Evolutionary conservation across 164 flowering plant species (phyloP), one percentile per base, ranked within the genome.

Genomic region (Kalanchoe fedtschenkoi): DNA sequence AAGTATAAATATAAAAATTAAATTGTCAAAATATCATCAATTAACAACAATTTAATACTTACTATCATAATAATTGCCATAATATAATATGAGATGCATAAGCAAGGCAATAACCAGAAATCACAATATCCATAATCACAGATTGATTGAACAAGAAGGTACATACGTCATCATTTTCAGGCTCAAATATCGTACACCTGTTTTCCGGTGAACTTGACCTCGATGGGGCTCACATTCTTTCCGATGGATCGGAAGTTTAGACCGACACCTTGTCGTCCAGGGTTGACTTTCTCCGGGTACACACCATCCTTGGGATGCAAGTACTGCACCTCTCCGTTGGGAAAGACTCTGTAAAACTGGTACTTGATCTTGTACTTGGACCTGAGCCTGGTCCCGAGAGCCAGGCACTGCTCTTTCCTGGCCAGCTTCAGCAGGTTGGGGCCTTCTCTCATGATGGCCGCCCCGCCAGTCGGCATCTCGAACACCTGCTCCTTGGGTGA

Each of bases 281-380:
- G 76, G 77, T 93, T 93, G 62, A 88, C 98, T 84, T 93, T 93
- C 82, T 93, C 98, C 0, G 96, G 98, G 78, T 93, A 93, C n/a
- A 93, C 97, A 2, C 98, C 98, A 71, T 93, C 98, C 65, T 93
- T 93, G 0, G 98, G 98, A 75, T 93, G 98, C 66, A 93, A 73
- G 60, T 90, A 93, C 37, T 93, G 98, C 21, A 93, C 98, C 73
- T 93, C 97, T 3, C 98, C 98, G 66, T 85, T 93, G 11, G 97
- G 98, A 74, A 93, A 90, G 8, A 90, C 98, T 83, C 98, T 78
- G 75, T 93, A 93, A 68, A 93, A 93, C 65, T 93, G 98, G 77
- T 93, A 93, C 66, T 86, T 86, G 63, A 93, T 93, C 89, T 93
- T 90, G 89, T 93, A 93, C 78, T 93, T 93, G 15, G 97, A 93